A percentile compares a stretch with the other conserved stretches of the same genome.
These are phyloP conservation scores for Trametes maxima DNA, from an alignment of 768 basidiomycete genomes.

Conservation along the genomic window DNA sequence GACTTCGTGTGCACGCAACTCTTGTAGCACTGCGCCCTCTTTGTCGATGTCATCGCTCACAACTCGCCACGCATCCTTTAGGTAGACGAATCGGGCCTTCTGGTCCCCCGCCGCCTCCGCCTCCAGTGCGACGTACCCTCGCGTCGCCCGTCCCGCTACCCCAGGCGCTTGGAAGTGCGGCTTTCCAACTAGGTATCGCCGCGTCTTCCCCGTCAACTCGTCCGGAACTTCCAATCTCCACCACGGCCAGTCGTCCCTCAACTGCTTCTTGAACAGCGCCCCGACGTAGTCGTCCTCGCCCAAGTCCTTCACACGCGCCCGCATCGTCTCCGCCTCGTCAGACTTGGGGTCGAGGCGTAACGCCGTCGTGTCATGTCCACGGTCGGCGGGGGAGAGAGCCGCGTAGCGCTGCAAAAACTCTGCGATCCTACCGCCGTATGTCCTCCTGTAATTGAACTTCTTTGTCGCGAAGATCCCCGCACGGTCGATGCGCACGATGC, in stretches of 20 bases:
- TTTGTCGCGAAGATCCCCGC: background rate
- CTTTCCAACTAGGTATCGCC: constrained; percentile 2
- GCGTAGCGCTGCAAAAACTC: background rate
- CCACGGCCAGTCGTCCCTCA: background rate
- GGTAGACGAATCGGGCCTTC: background rate
- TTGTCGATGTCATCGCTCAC: background rate
- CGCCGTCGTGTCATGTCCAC: background rate
- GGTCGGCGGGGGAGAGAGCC: background rate
- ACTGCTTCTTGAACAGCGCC: background rate
- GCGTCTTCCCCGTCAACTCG: background rate
- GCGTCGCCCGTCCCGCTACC: background rate
- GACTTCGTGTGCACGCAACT: background rate
- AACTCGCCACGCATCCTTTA: constrained; percentile 15
- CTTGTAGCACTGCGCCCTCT: background rate
- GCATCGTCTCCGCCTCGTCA: background rate
- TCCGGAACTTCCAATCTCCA: background rate
- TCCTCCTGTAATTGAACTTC: background rate
- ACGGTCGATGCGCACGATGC: background rate
- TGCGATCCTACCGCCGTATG: background rate
- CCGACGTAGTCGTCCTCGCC: background rate
- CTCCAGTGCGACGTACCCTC: constrained; percentile 11
- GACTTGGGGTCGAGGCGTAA: background rate
- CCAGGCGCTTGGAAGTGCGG: background rate
- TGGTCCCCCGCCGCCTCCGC: background rate
- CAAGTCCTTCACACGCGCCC: background rate